Evolutionary conservation across 805 yeast genomes (phyloP).

Genomic region (Starmerella vaccinii): DNA sequence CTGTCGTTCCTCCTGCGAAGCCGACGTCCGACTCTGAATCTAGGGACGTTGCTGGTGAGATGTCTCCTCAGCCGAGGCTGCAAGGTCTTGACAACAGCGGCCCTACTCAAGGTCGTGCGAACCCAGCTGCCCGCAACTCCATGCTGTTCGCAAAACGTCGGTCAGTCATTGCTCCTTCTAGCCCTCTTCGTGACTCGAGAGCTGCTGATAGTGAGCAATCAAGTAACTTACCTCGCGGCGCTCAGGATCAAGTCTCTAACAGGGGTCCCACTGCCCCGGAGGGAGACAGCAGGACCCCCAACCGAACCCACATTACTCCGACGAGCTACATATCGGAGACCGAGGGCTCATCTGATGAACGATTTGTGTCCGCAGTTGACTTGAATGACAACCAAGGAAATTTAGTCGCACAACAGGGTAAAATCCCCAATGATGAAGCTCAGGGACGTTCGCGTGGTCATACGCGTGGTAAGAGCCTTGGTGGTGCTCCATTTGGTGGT

Average conservation of each 20-base stretch:
- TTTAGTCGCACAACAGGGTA: background rate
- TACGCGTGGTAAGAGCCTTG: conserved; percentile 12
- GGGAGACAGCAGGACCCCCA: conserved; percentile 6
- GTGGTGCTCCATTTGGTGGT: background rate
- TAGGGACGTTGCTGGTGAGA: background rate
- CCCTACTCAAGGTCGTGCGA: conserved; percentile 23
- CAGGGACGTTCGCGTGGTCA: conserved; percentile 6
- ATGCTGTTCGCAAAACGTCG: conserved; percentile 24
- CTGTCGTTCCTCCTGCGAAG: background rate
- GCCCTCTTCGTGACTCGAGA: conserved; percentile 11
- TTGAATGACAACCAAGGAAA: conserved; percentile 1
- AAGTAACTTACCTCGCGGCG: background rate
- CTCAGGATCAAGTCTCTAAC: background rate
- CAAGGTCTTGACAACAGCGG: conserved; percentile 17
- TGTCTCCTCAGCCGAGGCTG: conserved; percentile 2
- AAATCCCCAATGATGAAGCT: background rate
- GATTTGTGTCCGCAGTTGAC: conserved; percentile 19
- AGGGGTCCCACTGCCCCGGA: no score
- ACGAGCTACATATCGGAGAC: conserved; percentile 15
- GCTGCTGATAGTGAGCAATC: background rate
- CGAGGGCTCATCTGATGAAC: conserved; percentile 13
- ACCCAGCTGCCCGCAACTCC: conserved; percentile 26
- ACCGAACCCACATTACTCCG: conserved; percentile 11
- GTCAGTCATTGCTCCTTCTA: conserved; percentile 18
- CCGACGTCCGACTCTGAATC: background rate